phyloP scores from a whole-genome alignment of 768 basidiomycete genomes.

The Lactarius pseudohatsudake region DNA sequence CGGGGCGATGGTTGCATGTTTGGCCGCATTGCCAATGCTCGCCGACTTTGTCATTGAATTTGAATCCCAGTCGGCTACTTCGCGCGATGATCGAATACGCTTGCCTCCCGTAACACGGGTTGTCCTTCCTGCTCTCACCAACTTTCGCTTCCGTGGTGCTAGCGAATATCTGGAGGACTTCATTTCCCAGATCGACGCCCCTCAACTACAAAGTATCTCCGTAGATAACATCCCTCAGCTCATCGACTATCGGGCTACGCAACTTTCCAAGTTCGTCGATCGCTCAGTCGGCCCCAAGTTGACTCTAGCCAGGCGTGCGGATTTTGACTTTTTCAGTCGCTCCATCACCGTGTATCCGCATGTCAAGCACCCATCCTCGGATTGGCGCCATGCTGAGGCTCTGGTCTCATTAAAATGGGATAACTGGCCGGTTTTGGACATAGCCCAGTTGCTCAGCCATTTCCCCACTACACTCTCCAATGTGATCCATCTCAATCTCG shows the following conservation, averaged over 20 bases:
- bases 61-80: not conserved
- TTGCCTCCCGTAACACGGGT: not conserved
- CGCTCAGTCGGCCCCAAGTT: not conserved
- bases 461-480: too few species aligned
- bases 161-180: constrained; percentile 4
- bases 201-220: not conserved
- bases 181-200: not conserved
- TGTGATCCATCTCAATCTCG: too few species aligned
- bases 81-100: not conserved
- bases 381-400: too few species aligned
- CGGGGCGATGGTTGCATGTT: not conserved
- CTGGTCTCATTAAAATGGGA: not conserved
- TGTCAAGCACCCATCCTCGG: too few species aligned
- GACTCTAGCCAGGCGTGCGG: not conserved
- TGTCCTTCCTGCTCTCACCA: not conserved
- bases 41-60: not conserved
- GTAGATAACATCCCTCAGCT: not conserved
- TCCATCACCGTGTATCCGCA: too few species aligned
- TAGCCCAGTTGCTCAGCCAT: too few species aligned
- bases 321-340: too few species aligned
- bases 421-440: not conserved
- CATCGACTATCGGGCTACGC: not conserved
- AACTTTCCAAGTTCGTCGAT: not conserved
- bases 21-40: not conserved
- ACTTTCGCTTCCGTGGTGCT: not conserved